Conservation (phyloP, 306 rosid genomes). For the Quercus engelmannii region DNA sequence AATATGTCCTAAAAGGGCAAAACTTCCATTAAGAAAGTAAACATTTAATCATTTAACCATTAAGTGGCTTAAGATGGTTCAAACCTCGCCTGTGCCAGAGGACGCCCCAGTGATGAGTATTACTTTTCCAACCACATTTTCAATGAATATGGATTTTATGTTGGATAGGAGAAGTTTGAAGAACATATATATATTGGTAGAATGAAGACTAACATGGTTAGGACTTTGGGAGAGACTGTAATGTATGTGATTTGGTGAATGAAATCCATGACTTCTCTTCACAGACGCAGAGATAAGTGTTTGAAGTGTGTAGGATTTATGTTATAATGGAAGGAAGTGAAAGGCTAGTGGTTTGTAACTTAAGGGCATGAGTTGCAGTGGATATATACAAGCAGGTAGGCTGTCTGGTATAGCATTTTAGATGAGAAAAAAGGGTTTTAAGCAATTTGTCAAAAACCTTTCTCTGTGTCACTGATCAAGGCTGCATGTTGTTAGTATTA, state of each 20-base stretch:
- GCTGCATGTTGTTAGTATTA: background rate
- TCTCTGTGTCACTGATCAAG: background rate
- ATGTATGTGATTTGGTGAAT: slow-evolving; percentile 28
- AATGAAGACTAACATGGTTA: slow-evolving; percentile 16
- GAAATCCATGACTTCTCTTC: slow-evolving; percentile 28
- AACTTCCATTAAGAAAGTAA: too few species aligned
- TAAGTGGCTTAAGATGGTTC: background rate
- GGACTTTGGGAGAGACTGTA: slow-evolving; percentile 22
- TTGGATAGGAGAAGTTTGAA: slow-evolving; percentile 24
- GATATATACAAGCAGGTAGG: slow-evolving; percentile 16
- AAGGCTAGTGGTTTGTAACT: slow-evolving; percentile 5
- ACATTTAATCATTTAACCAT: background rate
- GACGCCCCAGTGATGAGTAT: slow-evolving; percentile 56
- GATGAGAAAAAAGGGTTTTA: background rate
- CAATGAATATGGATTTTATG: slow-evolving; percentile 9
- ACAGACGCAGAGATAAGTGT: background rate
- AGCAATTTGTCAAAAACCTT: background rate
- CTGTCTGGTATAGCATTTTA: background rate
- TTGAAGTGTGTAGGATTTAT: background rate
- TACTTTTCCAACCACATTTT: slow-evolving; percentile 59
- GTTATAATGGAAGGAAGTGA: background rate
- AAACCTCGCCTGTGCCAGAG: slow-evolving; percentile 63
- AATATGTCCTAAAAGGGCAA: background rate
- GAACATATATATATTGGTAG: slow-evolving; percentile 26
- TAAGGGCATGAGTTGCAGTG: slow-evolving; percentile 3